Conservation (phyloP, 805 yeast genomes). For the Wickerhamiella bombiphila region DNA sequence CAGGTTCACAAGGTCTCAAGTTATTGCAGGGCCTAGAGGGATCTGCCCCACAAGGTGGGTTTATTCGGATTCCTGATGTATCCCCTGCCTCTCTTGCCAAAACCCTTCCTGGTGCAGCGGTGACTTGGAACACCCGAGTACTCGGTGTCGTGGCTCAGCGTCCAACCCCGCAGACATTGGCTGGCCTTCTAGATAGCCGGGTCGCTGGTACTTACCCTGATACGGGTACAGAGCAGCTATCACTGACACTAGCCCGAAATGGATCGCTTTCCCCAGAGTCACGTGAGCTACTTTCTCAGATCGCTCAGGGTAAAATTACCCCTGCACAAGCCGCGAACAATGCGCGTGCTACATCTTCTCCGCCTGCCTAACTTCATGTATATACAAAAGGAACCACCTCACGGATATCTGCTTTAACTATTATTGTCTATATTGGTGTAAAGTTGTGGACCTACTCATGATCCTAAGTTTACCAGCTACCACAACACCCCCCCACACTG, state of each 20-base stretch:
- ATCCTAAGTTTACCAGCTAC: too few relatives aligned
- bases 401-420: too few relatives aligned
- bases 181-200: neutral
- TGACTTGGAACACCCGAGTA: conserved; percentile 15
- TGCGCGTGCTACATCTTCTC: too few relatives aligned
- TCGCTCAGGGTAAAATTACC: neutral
- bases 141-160: conserved; percentile 4
- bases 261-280: neutral
- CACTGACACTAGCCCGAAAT: neutral
- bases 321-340: neutral
- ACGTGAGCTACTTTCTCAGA: neutral
- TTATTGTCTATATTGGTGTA: too few relatives aligned
- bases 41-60: conserved; percentile 5
- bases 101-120: conserved; percentile 8
- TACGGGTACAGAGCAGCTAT: neutral
- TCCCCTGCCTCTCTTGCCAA: conserved; percentile 9
- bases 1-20: neutral
- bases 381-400: too few relatives aligned
- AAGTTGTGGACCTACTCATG: too few relatives aligned
- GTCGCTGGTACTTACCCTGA: neutral
- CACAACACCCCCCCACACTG: too few relatives aligned
- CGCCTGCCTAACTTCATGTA: too few relatives aligned
- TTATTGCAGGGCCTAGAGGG: neutral
- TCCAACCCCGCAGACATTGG: neutral
- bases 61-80: conserved; percentile 9